Conservation (phyloP, 305 asterid species). For the Fraxinus floribunda region DNA sequence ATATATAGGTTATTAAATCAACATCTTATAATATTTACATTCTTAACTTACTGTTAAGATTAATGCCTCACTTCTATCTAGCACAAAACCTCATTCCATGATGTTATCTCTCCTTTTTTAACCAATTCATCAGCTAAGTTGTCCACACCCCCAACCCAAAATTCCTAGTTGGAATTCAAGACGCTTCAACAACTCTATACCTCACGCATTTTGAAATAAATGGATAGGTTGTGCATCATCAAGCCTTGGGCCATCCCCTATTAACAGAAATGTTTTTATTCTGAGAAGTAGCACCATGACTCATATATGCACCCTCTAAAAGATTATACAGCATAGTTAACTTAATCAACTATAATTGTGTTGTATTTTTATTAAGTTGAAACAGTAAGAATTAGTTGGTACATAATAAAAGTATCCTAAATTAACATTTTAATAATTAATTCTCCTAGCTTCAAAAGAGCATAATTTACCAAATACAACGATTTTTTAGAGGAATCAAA, state of each 20-base stretch:
- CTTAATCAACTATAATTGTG: background rate
- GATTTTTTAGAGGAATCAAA: background rate
- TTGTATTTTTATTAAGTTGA: background rate
- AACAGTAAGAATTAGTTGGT: background rate
- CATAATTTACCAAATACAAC: background rate
- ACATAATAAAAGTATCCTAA: background rate
- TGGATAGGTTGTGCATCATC: background rate
- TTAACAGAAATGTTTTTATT: background rate
- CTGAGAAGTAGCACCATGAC: background rate
- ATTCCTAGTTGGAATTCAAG: background rate
- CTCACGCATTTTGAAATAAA: background rate
- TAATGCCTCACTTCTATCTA: background rate
- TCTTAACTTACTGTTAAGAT: background rate
- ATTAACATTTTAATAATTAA: background rate
- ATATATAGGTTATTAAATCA: background rate
- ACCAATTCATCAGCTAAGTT: background rate
- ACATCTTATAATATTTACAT: background rate
- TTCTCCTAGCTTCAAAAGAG: slow-evolving; percentile 10
- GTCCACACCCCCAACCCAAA: background rate
- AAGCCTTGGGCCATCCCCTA: background rate
- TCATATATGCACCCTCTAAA: background rate
- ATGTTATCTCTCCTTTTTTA: background rate
- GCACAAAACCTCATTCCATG: background rate
- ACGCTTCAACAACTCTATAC: background rate
- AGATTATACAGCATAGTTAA: background rate